phyloP scores from a whole-genome alignment of 2,329 filamentous ascomycete genomes.

The Botryotinia convoluta region DNA sequence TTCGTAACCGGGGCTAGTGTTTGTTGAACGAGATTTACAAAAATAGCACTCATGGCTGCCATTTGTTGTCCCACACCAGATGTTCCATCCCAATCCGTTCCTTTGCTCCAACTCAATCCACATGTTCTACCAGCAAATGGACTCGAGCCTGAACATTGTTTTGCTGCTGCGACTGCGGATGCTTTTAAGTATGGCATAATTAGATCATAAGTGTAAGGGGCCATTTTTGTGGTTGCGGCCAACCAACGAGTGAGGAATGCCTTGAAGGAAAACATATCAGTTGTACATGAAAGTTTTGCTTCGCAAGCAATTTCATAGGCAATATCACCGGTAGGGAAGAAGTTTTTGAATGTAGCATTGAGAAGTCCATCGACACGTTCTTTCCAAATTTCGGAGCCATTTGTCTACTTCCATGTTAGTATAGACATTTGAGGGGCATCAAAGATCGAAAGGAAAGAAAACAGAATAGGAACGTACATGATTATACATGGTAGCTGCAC shows the following conservation, averaged over 20 bases:
- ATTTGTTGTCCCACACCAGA: constrained; percentile 69
- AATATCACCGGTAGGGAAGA: constrained; percentile 48
- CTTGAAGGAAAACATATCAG: constrained; percentile 66
- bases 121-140: constrained; percentile 51
- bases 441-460: constrained; percentile 49
- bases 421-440: constrained; percentile 20
- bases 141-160: constrained; percentile 56
- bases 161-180: constrained; percentile 53
- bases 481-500: constrained; percentile 46
- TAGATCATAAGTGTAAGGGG: constrained; percentile 52
- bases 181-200: constrained; percentile 54
- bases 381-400: constrained; percentile 41
- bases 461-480: constrained; percentile 45
- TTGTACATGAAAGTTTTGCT: constrained; percentile 51
- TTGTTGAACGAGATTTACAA: constrained; percentile 40
- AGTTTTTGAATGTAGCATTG: constrained; percentile 37
- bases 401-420: constrained; percentile 31
- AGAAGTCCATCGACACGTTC: constrained; percentile 39
- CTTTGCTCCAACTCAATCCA: constrained; percentile 57
- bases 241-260: constrained; percentile 62
- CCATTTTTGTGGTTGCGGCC: constrained; percentile 56
- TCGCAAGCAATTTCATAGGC: constrained; percentile 62
- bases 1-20: constrained; percentile 35
- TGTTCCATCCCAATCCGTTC: constrained; percentile 48
- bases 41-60: constrained; percentile 62